Conservation (phyloP, 768 basidiomycete species). For the Leccinum arenicola region DNA sequence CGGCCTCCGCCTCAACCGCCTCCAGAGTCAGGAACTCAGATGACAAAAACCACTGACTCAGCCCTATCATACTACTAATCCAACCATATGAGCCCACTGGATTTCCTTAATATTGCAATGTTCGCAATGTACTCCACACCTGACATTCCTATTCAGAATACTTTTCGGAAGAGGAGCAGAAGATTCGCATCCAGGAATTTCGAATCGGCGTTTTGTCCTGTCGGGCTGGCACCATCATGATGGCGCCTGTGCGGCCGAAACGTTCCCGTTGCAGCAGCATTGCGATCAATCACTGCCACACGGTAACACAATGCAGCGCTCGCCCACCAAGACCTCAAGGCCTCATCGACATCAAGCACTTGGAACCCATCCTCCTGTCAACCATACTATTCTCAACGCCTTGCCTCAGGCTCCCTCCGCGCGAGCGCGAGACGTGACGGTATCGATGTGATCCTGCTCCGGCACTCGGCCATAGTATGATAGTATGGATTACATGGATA, state of each 20-base stretch:
- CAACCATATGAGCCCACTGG: not conserved
- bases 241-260: no score
- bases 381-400: not conserved
- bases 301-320: not conserved
- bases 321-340: not conserved
- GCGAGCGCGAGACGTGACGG: not conserved
- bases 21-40: not conserved
- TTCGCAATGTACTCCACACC: not conserved
- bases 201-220: not conserved
- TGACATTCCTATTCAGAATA: not conserved
- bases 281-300: not conserved
- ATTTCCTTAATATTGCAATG: not conserved
- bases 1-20: not conserved
- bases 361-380: not conserved
- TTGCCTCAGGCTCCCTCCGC: not conserved
- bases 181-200: not conserved
- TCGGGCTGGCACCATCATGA: not conserved
- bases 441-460: not conserved
- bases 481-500: not conserved
- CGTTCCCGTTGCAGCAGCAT: not conserved
- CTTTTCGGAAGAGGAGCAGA: not conserved
- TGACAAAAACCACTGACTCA: slow-evolving; percentile 2
- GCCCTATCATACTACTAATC: not conserved
- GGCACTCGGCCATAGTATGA: not conserved
- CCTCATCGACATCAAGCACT: not conserved